phyloP scores from a whole-genome alignment of 768 basidiomycete species.

The Rhodotorula toruloides region DNA sequence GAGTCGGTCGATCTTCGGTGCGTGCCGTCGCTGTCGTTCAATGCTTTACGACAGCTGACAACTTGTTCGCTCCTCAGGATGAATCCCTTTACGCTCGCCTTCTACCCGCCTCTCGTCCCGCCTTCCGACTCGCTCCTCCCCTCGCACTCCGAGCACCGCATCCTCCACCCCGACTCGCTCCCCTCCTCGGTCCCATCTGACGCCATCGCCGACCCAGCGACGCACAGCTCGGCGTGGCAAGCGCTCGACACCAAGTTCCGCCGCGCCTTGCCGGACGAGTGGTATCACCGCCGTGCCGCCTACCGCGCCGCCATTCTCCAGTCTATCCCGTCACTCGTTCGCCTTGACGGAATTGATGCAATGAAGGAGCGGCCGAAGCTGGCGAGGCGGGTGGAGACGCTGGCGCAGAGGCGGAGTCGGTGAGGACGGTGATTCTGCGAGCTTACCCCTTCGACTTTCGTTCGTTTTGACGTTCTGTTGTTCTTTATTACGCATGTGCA shows the following conservation, averaged over 20 bases:
- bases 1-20: conserved; percentile 90
- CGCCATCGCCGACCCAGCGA: background rate
- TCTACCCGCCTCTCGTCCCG: conserved; percentile 72
- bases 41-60: background rate
- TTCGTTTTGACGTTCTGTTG: no score
- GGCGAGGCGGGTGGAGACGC: conserved; percentile 15
- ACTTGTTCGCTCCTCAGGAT: conserved; percentile 52
- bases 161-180: conserved; percentile 23
- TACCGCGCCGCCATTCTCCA: conserved; percentile 87
- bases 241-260: conserved; percentile 80
- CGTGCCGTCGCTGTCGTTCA: background rate
- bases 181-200: background rate
- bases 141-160: conserved; percentile 22
- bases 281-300: conserved; percentile 76
- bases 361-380: conserved; percentile 57
- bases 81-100: conserved; percentile 94
- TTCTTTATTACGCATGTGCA: no score
- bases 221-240: conserved; percentile 53
- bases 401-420: conserved; percentile 1
- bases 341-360: conserved; percentile 84
- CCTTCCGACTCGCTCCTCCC: conserved; percentile 9
- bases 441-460: no score
- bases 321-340: conserved; percentile 59
- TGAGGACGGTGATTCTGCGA: no score
- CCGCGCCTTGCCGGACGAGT: conserved; percentile 78